Percentiles rank a stretch among this genome's conserved stretches.
These are phyloP conservation scores for Tinospora cordifolia DNA, from an alignment of 164 flowering plant genomes.

Conservation along the genomic window DNA sequence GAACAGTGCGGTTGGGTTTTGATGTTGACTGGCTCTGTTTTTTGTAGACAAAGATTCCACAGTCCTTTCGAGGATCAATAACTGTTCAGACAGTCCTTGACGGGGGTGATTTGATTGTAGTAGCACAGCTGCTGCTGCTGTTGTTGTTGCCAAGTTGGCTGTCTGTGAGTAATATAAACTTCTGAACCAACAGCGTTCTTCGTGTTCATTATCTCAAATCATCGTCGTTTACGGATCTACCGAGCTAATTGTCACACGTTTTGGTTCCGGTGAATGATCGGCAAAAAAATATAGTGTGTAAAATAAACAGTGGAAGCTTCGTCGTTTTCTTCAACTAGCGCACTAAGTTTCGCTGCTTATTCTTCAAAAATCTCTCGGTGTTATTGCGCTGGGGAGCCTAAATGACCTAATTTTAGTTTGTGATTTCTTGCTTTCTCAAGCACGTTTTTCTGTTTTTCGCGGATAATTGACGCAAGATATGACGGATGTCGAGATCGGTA, in stretches of 20 bases:
- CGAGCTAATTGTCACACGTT: not conserved
- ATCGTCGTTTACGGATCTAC: not conserved
- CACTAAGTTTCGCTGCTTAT: constrained; percentile 2
- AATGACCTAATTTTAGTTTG: not conserved
- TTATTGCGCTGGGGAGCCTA: not conserved
- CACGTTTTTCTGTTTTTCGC: constrained; percentile 1
- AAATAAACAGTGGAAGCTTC: constrained; percentile 9
- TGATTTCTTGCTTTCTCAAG: constrained; percentile 17
- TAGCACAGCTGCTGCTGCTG: not conserved
- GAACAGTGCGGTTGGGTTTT: not conserved
- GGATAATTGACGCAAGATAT: constrained; percentile 11
- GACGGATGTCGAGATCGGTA: not conserved
- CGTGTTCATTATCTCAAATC: not conserved
- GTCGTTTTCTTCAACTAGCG: constrained; percentile 10
- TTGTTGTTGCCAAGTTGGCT: not conserved
- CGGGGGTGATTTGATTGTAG: constrained; percentile 9
- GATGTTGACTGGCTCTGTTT: not conserved
- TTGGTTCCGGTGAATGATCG: not conserved
- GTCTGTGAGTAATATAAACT: not conserved
- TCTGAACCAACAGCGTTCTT: not conserved
- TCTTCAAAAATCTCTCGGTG: not conserved
- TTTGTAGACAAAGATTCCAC: not conserved
- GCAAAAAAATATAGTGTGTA: not conserved
- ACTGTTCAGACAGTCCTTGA: not conserved
- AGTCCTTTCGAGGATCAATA: constrained; percentile 1